Base-by-base conservation (phyloP, 148 eudicot species). In the Heliamphora exappendiculata region DNA sequence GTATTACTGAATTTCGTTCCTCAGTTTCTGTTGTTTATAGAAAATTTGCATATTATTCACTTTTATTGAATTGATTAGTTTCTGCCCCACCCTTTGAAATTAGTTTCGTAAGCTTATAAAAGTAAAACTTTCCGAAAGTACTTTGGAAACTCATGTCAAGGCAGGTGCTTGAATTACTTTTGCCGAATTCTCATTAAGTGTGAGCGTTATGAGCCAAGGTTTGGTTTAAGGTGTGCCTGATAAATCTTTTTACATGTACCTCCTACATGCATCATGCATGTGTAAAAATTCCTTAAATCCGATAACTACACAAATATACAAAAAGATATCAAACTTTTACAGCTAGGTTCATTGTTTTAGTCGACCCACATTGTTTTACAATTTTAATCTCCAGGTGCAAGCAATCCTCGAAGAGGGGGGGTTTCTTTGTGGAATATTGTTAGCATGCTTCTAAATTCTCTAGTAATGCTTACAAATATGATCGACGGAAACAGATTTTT, bases 1-100 rank as follows among this genome's bases (percentile, higher is more conserved):
- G 28, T 28, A 66, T 81, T 17, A 36, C 62, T 72, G 51, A 67
- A 29, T 45, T 54, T 36, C 50, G 74, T 72, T 34, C 72, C 12
- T 68, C 1, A 11, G 36, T 47, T 17, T 31, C 34, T 57, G 41
- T 41, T 44, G 20, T 57, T n/a, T 45, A 54, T 31, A n/a, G 16
- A 19, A 26, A 16, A 70, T 12, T 45, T 16, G 24, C 36, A 60
- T 57, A 1, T 29, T n/a, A n/a, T 33, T 16, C 31, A 28, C 11
- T 67, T n/a, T 17, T 70, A 54, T 60, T 42, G 28, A 31, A 36
- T 44, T 20, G 9, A 13, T 72, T 34, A 45, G 50, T 58, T 2
- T 39, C 5, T 58, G n/a, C 17, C 29, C 41, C 36, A 45, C 10
- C 20, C 16, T n/a, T 69, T 11, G 34, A 34, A 42, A 44, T 20